These are phyloP conservation scores for Spizellomyces punctatus DNA, from an alignment of 192 early-diverging fungal species.

Conservation along the genomic window DNA sequence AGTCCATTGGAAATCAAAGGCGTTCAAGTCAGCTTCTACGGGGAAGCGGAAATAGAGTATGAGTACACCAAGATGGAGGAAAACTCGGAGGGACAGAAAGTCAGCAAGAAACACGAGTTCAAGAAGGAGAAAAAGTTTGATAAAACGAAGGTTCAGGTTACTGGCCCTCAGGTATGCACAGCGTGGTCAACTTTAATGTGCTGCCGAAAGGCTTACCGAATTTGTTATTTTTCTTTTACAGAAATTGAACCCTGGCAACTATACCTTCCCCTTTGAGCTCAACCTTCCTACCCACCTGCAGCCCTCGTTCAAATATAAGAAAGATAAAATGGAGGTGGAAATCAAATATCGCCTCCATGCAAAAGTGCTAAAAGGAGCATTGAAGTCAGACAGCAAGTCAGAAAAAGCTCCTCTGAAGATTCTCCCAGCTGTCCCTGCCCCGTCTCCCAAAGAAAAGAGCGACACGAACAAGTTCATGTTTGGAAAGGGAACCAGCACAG, in stretches of 20 bases:
- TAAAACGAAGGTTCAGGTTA: background rate
- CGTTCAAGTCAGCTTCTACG: slow-evolving; percentile 2
- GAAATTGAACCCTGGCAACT: background rate
- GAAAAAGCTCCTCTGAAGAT: background rate
- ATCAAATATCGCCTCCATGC: slow-evolving; percentile 1
- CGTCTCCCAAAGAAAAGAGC: background rate
- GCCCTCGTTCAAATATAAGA: slow-evolving; percentile 3
- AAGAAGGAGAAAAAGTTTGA: slow-evolving; percentile 26
- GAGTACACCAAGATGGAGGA: background rate
- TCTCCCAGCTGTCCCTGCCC: background rate
- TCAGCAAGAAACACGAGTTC: background rate
- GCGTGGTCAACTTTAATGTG: too few species aligned
- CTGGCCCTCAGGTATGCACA: background rate
- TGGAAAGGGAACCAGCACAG: background rate
- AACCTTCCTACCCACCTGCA: background rate
- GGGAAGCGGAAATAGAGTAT: slow-evolving; percentile 12
- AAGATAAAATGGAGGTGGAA: background rate
- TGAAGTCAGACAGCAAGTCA: slow-evolving; percentile 4
- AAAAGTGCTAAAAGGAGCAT: background rate
- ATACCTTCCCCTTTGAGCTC: slow-evolving; percentile 4
- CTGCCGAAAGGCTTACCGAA: too few species aligned
- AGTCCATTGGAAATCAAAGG: background rate
- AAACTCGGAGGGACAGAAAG: background rate
- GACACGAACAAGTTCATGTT: slow-evolving; percentile 10
- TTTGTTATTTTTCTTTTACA: background rate